Base-by-base conservation (phyloP, 1,284 basidiomycete genomes). In the Meira nashicola region DNA sequence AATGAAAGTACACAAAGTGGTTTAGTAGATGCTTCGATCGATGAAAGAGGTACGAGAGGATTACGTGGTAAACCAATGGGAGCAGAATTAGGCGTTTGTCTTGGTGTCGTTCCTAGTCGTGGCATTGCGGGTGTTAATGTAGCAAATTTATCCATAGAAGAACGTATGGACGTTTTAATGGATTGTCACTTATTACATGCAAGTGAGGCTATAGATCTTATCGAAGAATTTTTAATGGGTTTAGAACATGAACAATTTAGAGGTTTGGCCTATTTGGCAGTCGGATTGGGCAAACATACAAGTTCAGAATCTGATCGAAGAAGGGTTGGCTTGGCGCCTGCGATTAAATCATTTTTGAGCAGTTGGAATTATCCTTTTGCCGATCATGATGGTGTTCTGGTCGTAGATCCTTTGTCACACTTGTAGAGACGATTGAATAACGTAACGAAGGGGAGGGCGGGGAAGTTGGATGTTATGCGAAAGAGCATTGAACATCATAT, bases 281-380 rank as follows among this genome's bases (percentile, higher is more conserved):
- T 97, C 3, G 94, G 95, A 10, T 91, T 95, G 79, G 92, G 93
- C 78, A 93, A 92, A 79, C 94, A 97, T 77, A 92, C 90, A 1
- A 92, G 90, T 1, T 88, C 86, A 33, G 90, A 92, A 73, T 81
- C 84, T 14, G 84, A 83, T 12, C 84, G 90, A 52, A 89, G 92
- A 39, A 85, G 89, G 1, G 89, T 89, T 37, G 87, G 90, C 62
- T 83, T 97, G 11, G 89, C 87, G 2, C 84, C 87, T 1, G 89
- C 89, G 15, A 86, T 96, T 44, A 87, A 89, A 67, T 89, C 91
- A 76, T 94, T 89, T 85, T 80, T 96, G 50, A 87, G 89, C 69
- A 86, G 88, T 56, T 96, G 91, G 89, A 89, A 64, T 47, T 74
- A 70, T 64, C 89, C 93, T n/a, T 94, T 91, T 89, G 89, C 85